These are phyloP conservation scores for Fusarium irregulare DNA, from an alignment of 2,329 filamentous ascomycete species.

Conservation along the genomic window DNA sequence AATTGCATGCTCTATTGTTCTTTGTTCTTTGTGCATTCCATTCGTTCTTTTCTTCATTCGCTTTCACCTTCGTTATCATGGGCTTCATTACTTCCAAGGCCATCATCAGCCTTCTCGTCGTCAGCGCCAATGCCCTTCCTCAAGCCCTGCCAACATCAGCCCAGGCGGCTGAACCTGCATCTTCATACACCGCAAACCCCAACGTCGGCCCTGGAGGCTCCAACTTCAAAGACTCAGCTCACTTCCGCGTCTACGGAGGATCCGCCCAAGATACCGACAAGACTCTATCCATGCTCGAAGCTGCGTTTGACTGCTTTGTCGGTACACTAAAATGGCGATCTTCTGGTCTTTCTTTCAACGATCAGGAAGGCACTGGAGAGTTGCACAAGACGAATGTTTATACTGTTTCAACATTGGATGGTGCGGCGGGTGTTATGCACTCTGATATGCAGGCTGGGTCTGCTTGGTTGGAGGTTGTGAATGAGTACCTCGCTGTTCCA, in stretches of 20 bases:
- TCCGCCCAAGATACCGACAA: slow-evolving; percentile 34
- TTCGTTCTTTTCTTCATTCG: neutral
- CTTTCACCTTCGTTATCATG: slow-evolving; percentile 22
- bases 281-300: slow-evolving; percentile 57
- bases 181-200: slow-evolving; percentile 47
- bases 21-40: slow-evolving; percentile 1
- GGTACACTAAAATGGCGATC: slow-evolving; percentile 54
- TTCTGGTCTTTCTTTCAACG: slow-evolving; percentile 52
- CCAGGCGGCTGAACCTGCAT: slow-evolving; percentile 29
- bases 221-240: slow-evolving; percentile 50
- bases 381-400: slow-evolving; percentile 62
- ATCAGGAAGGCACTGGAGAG: slow-evolving; percentile 50
- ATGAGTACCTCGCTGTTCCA: slow-evolving; percentile 52
- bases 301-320: slow-evolving; percentile 57
- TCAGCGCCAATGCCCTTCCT: slow-evolving; percentile 30
- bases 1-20: neutral
- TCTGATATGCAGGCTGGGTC: slow-evolving; percentile 55
- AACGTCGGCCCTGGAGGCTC: slow-evolving; percentile 50
- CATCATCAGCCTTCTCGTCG: slow-evolving; percentile 27
- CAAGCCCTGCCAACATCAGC: slow-evolving; percentile 15
- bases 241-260: slow-evolving; percentile 55
- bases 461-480: slow-evolving; percentile 57
- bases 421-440: slow-evolving; percentile 57
- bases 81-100: slow-evolving; percentile 20
- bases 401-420: slow-evolving; percentile 50